Base-by-base conservation (phyloP, 2,329 filamentous ascomycete genomes). In the Venturia effusa region DNA sequence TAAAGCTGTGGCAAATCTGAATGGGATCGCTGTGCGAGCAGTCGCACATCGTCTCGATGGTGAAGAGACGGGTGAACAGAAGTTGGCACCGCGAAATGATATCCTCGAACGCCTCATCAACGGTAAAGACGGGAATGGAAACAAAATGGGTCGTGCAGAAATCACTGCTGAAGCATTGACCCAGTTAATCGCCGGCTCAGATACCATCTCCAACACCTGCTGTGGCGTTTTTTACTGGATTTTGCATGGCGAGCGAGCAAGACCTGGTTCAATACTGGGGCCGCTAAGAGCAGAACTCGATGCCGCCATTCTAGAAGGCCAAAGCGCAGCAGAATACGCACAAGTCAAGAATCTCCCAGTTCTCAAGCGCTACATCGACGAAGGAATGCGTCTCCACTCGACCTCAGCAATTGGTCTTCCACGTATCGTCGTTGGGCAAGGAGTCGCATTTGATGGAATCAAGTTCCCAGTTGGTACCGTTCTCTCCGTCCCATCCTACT, bases 91-190 rank as follows among this genome's bases (percentile, higher is more conserved):
- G 1, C 67, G 92, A 66, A 86, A 87, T 60, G 92, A 96, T 70
- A 82, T 96, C 1, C 85, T 96, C 6, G 86, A 88, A 1, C 83
- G 90, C 1, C 79, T 96, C 13, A 92, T 95, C 84, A 88, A 95
- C 75, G 90, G 90, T 59, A 87, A 88, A 64, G 90, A 96, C 73
- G 88, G 90, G 66, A 88, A 84, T 30, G 92, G 91, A 64, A 79
- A 89, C 65, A 87, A 85, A 11, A 82, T 96, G 0, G 87, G 89
- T 4, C 83, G 88, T 34, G 83, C 88, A 68, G 91, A 96, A 73
- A 81, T 96, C 62, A 94, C 90, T 0, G 91, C 91, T 43, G 92
- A 96, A 77, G 92, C 91, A 0, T 79, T 96, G 32, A 96, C 92
- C 0, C 92, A 96, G 74, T 83, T 96, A 45, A 96, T 92, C 69